These are phyloP conservation scores for Paecilomyces fulvus DNA, from an alignment of 2,329 filamentous ascomycete genomes.

Conservation along the genomic window DNA sequence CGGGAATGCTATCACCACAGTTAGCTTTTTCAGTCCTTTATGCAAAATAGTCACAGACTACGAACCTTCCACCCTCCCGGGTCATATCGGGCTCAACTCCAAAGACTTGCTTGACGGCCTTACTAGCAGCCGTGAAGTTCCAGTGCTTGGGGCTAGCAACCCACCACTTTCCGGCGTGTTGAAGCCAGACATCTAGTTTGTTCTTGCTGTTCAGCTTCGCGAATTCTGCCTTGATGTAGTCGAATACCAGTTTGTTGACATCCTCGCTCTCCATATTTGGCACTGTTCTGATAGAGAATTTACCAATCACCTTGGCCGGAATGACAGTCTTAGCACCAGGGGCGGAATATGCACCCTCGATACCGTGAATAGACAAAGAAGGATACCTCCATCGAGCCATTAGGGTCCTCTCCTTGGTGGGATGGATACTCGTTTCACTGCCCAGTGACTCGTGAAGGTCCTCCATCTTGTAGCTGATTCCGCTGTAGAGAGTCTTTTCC, in stretches of 20 bases:
- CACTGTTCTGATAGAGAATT: slow-evolving; percentile 96
- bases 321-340: slow-evolving; percentile 98
- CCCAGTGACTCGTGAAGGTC: slow-evolving; percentile 88
- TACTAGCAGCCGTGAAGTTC: slow-evolving; percentile 92
- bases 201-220: slow-evolving; percentile 89
- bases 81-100: slow-evolving; percentile 91
- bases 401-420: slow-evolving; percentile 82
- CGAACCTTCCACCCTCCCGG: slow-evolving; percentile 80
- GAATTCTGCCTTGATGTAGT: slow-evolving; percentile 76
- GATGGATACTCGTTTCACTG: slow-evolving; percentile 75
- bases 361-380: slow-evolving; percentile 84
- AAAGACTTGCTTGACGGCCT: slow-evolving; percentile 95
- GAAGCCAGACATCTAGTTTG: slow-evolving; percentile 67
- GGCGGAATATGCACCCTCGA: slow-evolving; percentile 90
- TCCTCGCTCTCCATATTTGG: slow-evolving; percentile 92
- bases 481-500: slow-evolving; percentile 78
- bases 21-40: slow-evolving; percentile 12
- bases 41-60: slow-evolving; percentile 5
- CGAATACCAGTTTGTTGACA: slow-evolving; percentile 77
- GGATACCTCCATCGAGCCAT: slow-evolving; percentile 97
- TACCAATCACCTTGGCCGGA: slow-evolving; percentile 92
- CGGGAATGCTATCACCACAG: slow-evolving; percentile 66
- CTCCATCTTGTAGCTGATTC: slow-evolving; percentile 93
- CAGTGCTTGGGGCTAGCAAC: slow-evolving; percentile 95
- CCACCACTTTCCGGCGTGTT: slow-evolving; percentile 98